Evolutionary conservation across 2,329 filamentous ascomycete species (phyloP), one percentile per base, ranked within the genome.

Genomic region (Microdochium paspali): DNA sequence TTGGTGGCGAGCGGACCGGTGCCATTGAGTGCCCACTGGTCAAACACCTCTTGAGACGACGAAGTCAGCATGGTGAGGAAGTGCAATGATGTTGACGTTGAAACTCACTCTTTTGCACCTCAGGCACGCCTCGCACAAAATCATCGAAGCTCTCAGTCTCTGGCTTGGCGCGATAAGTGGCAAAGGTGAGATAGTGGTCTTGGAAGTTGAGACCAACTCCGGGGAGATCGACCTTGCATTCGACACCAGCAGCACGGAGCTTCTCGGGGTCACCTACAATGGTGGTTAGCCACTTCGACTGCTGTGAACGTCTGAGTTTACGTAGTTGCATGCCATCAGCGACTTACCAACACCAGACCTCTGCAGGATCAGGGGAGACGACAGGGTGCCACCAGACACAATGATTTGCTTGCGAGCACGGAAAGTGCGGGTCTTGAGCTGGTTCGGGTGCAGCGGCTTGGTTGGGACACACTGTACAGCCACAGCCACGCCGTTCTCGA

Each of bases 141-240:
- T 90, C 86, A 56, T 90, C 87, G 53, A 91, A 91, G 10, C 80
- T 85, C 60, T 91, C 87, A 0, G 80, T 80, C 4, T 83, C 79
- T 5, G 85, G 85, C 68, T 87, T 88, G 18, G 85, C 85, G 12
- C 85, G 76, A 63, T 77, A 89, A 2, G 78, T 74, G 0, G 83
- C 76, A 62, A 88, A 88, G 2, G 81, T 85, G 32, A 87, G 71
- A 61, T 86, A 85, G 59, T 87, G 84, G 61, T 87, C 84, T 61
- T 88, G 84, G 75, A 87, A 87, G 68, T 87, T 88, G 46, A 83
- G 73, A 49, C 84, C 84, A 21, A 88, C 84, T 53, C 84, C 84
- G 0, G 84, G 84, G 20, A 88, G 76, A 58, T 87, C 77, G 48
- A 88, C 77, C 10, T 84, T 69, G 25, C 81, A 80, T 68, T 87